Evolutionary conservation across 805 yeast genomes (phyloP).

Genomic region (Pichia insulana): DNA sequence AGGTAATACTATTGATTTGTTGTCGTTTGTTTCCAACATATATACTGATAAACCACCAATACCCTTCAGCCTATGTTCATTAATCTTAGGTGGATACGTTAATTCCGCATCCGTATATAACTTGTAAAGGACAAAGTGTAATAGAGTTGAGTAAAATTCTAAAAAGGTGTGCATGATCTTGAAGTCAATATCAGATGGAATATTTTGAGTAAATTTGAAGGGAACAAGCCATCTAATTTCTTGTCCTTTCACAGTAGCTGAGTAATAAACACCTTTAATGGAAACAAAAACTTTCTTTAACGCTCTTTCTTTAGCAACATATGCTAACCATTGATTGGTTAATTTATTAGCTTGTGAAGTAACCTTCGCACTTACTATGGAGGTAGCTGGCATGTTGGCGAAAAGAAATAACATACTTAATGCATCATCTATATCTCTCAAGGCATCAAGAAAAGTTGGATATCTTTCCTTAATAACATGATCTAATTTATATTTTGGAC

Average conservation of each 20-base stretch:
- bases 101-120: slow-evolving; percentile 79
- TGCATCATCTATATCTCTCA: slow-evolving; percentile 92
- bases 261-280: slow-evolving; percentile 94
- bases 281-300: slow-evolving; percentile 88
- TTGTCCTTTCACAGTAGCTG: slow-evolving; percentile 84
- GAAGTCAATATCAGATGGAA: slow-evolving; percentile 91
- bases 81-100: slow-evolving; percentile 85
- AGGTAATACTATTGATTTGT: slow-evolving; percentile 31
- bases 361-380: slow-evolving; percentile 65
- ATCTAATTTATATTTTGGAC: slow-evolving; percentile 82
- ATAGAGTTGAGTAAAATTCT: slow-evolving; percentile 87
- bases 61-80: slow-evolving; percentile 63
- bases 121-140: slow-evolving; percentile 80
- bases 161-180: slow-evolving; percentile 93
- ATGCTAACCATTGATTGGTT: slow-evolving; percentile 94
- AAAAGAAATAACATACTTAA: slow-evolving; percentile 89
- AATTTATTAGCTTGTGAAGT: slow-evolving; percentile 82
- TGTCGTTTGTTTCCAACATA: slow-evolving; percentile 52
- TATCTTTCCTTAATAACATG: slow-evolving; percentile 90
- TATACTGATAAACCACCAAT: slow-evolving; percentile 85
- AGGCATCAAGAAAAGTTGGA: slow-evolving; percentile 86
- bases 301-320: slow-evolving; percentile 73
- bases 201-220: slow-evolving; percentile 91
- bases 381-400: slow-evolving; percentile 92
- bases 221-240: slow-evolving; percentile 95